phyloP scores from a whole-genome alignment of 768 basidiomycete species.

The Russula dissimulans region DNA sequence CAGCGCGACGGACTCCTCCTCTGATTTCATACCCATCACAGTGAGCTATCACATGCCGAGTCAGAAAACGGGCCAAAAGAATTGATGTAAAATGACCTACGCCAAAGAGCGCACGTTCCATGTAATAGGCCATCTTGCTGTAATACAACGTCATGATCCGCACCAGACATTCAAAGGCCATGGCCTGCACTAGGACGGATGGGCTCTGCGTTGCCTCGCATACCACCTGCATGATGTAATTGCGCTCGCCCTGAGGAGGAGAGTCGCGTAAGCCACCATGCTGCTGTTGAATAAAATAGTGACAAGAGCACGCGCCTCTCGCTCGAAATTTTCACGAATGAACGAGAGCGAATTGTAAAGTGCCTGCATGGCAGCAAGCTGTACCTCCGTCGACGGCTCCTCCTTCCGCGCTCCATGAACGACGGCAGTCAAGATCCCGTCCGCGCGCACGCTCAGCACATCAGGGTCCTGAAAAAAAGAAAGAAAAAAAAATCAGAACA shows the following conservation, averaged over 20 bases:
- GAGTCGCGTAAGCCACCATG: slow-evolving; percentile 4
- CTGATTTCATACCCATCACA: slow-evolving; percentile 94
- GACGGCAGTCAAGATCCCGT: slow-evolving; percentile 96
- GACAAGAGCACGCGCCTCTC: slow-evolving; percentile 57
- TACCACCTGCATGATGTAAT: slow-evolving; percentile 99
- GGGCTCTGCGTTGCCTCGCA: slow-evolving; percentile 94
- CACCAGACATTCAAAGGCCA: slow-evolving; percentile 91
- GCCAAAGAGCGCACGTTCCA: slow-evolving; percentile 97
- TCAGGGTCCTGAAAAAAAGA: slow-evolving; percentile 70
- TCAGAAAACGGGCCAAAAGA: neutral
- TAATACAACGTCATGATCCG: slow-evolving; percentile 97
- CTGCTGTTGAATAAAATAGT: neutral
- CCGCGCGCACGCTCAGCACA: slow-evolving; percentile 78
- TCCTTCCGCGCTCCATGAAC: slow-evolving; percentile 98
- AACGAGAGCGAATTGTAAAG: slow-evolving; percentile 95
- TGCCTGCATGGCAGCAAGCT: slow-evolving; percentile 86
- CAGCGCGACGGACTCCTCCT: slow-evolving; percentile 82
- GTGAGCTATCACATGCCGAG: slow-evolving; percentile 53
- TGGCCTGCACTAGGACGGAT: slow-evolving; percentile 79
- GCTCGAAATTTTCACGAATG: slow-evolving; percentile 94
- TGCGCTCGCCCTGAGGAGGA: slow-evolving; percentile 77
- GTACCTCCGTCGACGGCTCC: slow-evolving; percentile 84
- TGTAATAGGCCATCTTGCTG: slow-evolving; percentile 98
- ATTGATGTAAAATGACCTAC: slow-evolving; percentile 39
- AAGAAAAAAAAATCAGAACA: no score